Evolutionary conservation across 805 yeast genomes (phyloP), one percentile per base, ranked within the genome.

Genomic region (Pichia cephalocereana): DNA sequence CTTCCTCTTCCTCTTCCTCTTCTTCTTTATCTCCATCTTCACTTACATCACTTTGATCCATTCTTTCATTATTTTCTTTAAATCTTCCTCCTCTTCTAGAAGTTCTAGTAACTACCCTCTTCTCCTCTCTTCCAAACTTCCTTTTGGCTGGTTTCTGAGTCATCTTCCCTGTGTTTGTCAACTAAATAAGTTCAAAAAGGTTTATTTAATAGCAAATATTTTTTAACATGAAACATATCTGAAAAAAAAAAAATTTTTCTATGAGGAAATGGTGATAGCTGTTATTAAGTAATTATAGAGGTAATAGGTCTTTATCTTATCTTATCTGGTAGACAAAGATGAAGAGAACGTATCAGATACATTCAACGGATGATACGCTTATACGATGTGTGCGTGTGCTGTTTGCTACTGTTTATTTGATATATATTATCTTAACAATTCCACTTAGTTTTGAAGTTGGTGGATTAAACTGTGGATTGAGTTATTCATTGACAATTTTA

Each of bases 391-490:
- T 70, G 23, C 58, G 75, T 45, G 65, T 69, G 26, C 38, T 75
- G 15, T 68, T 80, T 50, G 78, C 86, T 0, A 66, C 78, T 1
- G 64, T 84, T 31, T 88, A 89, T 59, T 69, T 88, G 46, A 63
- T 76, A 7, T 75, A 86, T 45, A 80, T 87, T 12, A 75, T 89
- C 30, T 70, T 90, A 31, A 84, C 96, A 3, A 84, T 93, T 8
- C 98, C 98, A 6, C 74, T 93, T 52, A 85, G 97, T 26, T 93
- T 93, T 66, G 96, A 91, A 60, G 83, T 88, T 38, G 98, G 98
- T 10, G 97, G 98, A 1, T 75, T 82, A 18, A 74, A 79, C 48
- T 91, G 98, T 66, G 99, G 99, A 1, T 69, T 93, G 51, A 80
- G 95, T 18, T 93, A 81, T 63, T 80, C 91, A 0, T 74, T 81